Base-by-base conservation (phyloP, 441 rosid genomes). In the Mallotus japonicus region DNA sequence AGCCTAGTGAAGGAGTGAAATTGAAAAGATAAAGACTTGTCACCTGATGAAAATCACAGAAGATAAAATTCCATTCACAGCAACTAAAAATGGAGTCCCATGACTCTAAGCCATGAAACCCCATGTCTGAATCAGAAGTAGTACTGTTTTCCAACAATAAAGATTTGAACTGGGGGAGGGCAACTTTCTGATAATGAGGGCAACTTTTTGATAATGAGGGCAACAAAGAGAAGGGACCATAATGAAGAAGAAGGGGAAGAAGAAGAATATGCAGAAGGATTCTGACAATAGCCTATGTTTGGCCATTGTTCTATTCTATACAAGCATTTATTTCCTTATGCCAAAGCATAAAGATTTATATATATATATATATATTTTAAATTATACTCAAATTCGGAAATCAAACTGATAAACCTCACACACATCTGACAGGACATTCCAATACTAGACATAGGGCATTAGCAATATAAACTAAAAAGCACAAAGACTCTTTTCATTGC, bases 81-180 rank as follows among this genome's bases (percentile, higher is more conserved):
- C 28, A 24, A 24, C 28, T 24, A 24, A 0, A 0, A 24, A 72
- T 37, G 14, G 24, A 3, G 1, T 49, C 40, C 60, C 28, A 67
- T 4, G 70, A 37, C 40, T 37, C 6, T 37, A 37, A 37, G 40
- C 40, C 40, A 37, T 37, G 40, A 37, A 37, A 37, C 40, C 40
- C 40, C 40, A 37, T 37, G 11, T n/a, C 1, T 20, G 16, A 20
- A 47, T 28, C 44, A 47, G 55, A 49, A 8, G 24, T 22, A 20
- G 49, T 6, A 28, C 5, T 1, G 53, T 60, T 60, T 28, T 46
- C 57, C 17, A 59, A 24, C 22, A 71, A 0, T 6, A 37, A 32
- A 34, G 37, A 42, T 44, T 72, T 72, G 75, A 65, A 73, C 16
- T 24, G 59, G 11, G 64, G 55, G 34, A 58, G 65, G 8, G 71